Percentiles rank a stretch among this genome's conserved stretches.
phyloP scores from a whole-genome alignment of 23 red algal species.

The Gracilaria gracilis region DNA sequence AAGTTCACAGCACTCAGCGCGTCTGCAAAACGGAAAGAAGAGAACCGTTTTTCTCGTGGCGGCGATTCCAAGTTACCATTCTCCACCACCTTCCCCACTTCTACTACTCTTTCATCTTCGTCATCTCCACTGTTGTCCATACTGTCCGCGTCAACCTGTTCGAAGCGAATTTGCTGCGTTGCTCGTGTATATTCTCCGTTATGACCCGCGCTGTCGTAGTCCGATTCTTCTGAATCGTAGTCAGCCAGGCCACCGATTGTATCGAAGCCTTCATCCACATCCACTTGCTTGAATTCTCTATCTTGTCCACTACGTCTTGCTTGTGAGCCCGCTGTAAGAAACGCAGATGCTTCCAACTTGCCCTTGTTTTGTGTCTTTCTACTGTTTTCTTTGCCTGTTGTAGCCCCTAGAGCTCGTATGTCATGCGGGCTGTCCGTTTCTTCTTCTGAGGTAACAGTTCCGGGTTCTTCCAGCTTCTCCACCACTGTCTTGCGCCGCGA shows the following conservation, averaged over 20 bases:
- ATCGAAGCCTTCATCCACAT: conserved; percentile 37
- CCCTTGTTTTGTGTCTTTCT: too few relatives aligned
- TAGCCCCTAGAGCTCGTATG: background rate
- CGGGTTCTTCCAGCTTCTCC: background rate
- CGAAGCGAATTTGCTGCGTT: background rate
- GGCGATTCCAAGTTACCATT: too few relatives aligned
- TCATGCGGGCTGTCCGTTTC: background rate
- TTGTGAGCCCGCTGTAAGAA: background rate
- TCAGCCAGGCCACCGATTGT: conserved; percentile 19
- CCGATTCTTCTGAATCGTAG: conserved; percentile 12
- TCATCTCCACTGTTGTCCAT: background rate
- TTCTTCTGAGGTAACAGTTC: background rate
- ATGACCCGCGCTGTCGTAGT: background rate
- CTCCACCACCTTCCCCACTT: background rate
- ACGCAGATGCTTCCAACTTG: conserved; percentile 7
- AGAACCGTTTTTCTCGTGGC: background rate
- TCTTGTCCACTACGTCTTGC: background rate
- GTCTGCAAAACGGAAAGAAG: conserved; percentile 23
- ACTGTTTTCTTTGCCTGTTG: background rate
- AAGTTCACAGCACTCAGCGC: conserved; percentile 20
- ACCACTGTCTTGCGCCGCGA: background rate
- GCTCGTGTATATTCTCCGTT: background rate
- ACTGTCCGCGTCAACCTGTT: background rate
- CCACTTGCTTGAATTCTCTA: conserved; percentile 11
- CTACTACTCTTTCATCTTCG: background rate